Percentiles rank a stretch among this genome's conserved stretches.
Conservation (phyloP, 305 asterid genomes). For the Fraxinus nigra region DNA sequence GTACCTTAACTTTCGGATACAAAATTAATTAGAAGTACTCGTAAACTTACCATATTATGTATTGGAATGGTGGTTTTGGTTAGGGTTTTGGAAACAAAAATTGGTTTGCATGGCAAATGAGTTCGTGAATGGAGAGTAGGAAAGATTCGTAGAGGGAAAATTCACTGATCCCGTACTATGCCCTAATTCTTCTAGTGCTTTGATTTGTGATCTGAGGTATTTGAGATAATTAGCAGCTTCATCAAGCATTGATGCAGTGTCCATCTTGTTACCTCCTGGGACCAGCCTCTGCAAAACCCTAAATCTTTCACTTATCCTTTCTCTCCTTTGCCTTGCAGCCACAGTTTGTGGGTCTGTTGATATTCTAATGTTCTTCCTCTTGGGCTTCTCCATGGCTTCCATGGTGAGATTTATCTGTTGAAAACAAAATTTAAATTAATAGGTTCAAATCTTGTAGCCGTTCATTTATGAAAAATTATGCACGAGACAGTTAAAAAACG, state of each 20-base stretch:
- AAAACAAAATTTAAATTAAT: neutral
- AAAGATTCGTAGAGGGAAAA: slow-evolving; percentile 24
- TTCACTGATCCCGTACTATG: slow-evolving; percentile 31
- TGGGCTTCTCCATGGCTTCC: slow-evolving; percentile 67
- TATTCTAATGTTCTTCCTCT: slow-evolving; percentile 65
- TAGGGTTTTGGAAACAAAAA: slow-evolving; percentile 46
- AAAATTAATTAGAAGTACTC: neutral
- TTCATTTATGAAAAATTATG: neutral
- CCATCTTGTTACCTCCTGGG: slow-evolving; percentile 95
- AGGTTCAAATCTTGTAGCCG: neutral
- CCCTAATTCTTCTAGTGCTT: slow-evolving; percentile 62
- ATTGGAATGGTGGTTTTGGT: slow-evolving; percentile 28
- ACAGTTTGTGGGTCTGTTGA: slow-evolving; percentile 91
- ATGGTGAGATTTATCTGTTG: slow-evolving; percentile 36
- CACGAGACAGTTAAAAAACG: neutral
- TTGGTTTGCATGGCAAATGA: slow-evolving; percentile 46
- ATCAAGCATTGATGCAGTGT: slow-evolving; percentile 98
- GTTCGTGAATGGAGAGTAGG: slow-evolving; percentile 38
- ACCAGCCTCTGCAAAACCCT: slow-evolving; percentile 85
- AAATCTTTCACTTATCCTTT: slow-evolving; percentile 82
- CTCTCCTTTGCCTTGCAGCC: slow-evolving; percentile 93
- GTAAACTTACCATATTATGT: neutral
- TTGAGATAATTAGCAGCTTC: slow-evolving; percentile 96
- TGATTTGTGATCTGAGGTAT: slow-evolving; percentile 75
- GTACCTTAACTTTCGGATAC: neutral